A percentile compares a stretch with the other conserved stretches of the same genome.
Evolutionary conservation across 2,329 filamentous ascomycete genomes (phyloP).

Genomic region (Clarireedia hainanense): DNA sequence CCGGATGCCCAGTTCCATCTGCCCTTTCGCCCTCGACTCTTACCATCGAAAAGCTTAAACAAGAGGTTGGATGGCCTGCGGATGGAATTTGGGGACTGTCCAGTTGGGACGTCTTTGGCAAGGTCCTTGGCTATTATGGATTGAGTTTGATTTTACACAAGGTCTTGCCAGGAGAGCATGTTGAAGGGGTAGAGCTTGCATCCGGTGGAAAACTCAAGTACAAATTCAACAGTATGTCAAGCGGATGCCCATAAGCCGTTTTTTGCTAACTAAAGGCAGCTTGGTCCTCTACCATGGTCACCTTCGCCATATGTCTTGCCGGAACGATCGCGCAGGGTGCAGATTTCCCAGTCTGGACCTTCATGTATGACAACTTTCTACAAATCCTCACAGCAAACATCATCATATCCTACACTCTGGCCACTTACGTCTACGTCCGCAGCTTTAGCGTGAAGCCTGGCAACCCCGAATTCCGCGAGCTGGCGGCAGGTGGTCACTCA

Average conservation of each 20-base stretch:
- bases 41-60: slow-evolving; percentile 63
- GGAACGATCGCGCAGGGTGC: slow-evolving; percentile 73
- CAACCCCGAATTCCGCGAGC: slow-evolving; percentile 64
- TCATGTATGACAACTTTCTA: slow-evolving; percentile 84
- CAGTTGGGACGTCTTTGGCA: slow-evolving; percentile 61
- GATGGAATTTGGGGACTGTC: slow-evolving; percentile 63
- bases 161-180: slow-evolving; percentile 65
- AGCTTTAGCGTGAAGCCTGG: slow-evolving; percentile 77
- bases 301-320: slow-evolving; percentile 60
- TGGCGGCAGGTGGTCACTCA: slow-evolving; percentile 72
- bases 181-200: slow-evolving; percentile 61
- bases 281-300: slow-evolving; percentile 66
- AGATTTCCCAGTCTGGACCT: slow-evolving; percentile 83
- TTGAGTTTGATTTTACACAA: slow-evolving; percentile 68
- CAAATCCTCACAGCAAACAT: slow-evolving; percentile 80
- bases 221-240: slow-evolving; percentile 61
- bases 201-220: slow-evolving; percentile 73
- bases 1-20: slow-evolving; percentile 82
- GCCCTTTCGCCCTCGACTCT: slow-evolving; percentile 66
- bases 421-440: slow-evolving; percentile 71
- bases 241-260: background rate
- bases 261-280: slow-evolving; percentile 40
- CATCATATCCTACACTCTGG: slow-evolving; percentile 63
- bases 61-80: slow-evolving; percentile 73
- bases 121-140: slow-evolving; percentile 68